A percentile compares a stretch with the other conserved stretches of the same genome.
Evolutionary conservation across 1,284 basidiomycete genomes (phyloP).

Genomic region (Melampsora larici-populina): DNA sequence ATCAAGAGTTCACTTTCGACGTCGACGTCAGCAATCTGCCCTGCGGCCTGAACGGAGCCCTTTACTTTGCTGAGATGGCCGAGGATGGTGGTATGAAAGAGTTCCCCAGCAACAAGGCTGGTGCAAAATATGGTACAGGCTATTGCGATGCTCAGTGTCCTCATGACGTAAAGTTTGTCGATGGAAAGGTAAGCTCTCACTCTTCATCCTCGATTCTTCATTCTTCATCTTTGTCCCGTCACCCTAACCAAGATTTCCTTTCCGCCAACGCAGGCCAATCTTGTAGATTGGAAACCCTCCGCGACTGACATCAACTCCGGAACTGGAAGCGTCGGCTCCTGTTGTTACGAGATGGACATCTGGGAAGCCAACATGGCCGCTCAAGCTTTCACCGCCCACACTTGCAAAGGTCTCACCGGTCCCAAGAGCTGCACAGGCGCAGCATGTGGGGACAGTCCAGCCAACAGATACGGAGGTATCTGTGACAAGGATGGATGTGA

Average conservation of each 20-base stretch:
- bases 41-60: constrained; percentile 53
- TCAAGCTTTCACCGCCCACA: constrained; percentile 25
- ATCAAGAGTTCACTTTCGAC: constrained; percentile 33
- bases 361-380: constrained; percentile 48
- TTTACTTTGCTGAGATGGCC: constrained; percentile 55
- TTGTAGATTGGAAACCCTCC: constrained; percentile 49
- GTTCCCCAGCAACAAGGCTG: constrained; percentile 14
- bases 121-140: constrained; percentile 45
- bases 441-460: neutral
- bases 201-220: too few species aligned
- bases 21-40: constrained; percentile 27
- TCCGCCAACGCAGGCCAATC: constrained; percentile 45
- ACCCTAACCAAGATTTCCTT: too few species aligned
- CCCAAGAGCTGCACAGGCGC: neutral
- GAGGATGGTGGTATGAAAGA: constrained; percentile 47
- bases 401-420: neutral
- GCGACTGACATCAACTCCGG: constrained; percentile 52
- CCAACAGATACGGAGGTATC: neutral
- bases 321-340: constrained; percentile 57
- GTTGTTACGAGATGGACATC: constrained; percentile 59
- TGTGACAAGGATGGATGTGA: constrained; percentile 27
- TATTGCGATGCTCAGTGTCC: constrained; percentile 55
- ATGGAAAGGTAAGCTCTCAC: too few species aligned
- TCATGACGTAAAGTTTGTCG: constrained; percentile 61
- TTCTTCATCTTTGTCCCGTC: too few species aligned